These are phyloP conservation scores for Stachybotrys echinatus DNA, from an alignment of 2,329 filamentous ascomycete species.

Conservation along the genomic window DNA sequence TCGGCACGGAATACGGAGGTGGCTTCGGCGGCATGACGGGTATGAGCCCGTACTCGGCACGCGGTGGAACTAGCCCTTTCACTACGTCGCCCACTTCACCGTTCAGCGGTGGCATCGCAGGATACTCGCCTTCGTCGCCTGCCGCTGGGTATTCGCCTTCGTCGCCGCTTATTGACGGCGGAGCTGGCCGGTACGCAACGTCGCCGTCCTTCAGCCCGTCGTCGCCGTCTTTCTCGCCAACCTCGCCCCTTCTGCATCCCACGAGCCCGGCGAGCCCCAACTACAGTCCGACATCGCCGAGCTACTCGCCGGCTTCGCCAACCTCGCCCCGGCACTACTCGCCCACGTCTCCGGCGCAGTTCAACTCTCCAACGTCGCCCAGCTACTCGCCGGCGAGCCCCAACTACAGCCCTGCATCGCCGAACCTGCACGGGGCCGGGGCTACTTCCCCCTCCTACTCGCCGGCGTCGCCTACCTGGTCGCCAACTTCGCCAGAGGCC, in stretches of 20 bases:
- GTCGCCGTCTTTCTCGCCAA: slow-evolving; percentile 59
- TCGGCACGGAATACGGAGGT: slow-evolving; percentile 55
- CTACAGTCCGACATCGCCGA: slow-evolving; percentile 62
- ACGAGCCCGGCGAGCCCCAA: slow-evolving; percentile 52
- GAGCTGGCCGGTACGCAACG: slow-evolving; percentile 47
- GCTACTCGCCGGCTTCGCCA: slow-evolving; percentile 59
- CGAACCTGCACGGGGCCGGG: slow-evolving; percentile 37
- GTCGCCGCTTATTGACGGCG: slow-evolving; percentile 57
- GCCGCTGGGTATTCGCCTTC: slow-evolving; percentile 71
- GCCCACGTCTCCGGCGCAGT: slow-evolving; percentile 66
- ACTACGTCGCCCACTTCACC: slow-evolving; percentile 64
- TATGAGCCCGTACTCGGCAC: slow-evolving; percentile 60
- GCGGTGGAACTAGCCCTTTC: slow-evolving; percentile 66
- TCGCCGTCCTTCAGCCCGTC: slow-evolving; percentile 60
- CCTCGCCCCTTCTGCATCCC: slow-evolving; percentile 52
- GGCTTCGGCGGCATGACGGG: slow-evolving; percentile 44
- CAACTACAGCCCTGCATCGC: slow-evolving; percentile 66
- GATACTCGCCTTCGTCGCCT: slow-evolving; percentile 75
- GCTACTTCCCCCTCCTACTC: slow-evolving; percentile 57
- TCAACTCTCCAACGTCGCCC: slow-evolving; percentile 71
- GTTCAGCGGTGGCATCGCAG: slow-evolving; percentile 49
- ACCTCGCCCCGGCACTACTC: slow-evolving; percentile 53
- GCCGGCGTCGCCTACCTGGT: slow-evolving; percentile 71
- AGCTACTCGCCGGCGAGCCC: slow-evolving; percentile 67
- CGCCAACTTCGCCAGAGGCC: slow-evolving; percentile 63